Percentiles rank a stretch among this genome's conserved stretches.
Evolutionary conservation across 2,329 filamentous ascomycete genomes (phyloP).

Genomic region (Colletotrichum tabaci): DNA sequence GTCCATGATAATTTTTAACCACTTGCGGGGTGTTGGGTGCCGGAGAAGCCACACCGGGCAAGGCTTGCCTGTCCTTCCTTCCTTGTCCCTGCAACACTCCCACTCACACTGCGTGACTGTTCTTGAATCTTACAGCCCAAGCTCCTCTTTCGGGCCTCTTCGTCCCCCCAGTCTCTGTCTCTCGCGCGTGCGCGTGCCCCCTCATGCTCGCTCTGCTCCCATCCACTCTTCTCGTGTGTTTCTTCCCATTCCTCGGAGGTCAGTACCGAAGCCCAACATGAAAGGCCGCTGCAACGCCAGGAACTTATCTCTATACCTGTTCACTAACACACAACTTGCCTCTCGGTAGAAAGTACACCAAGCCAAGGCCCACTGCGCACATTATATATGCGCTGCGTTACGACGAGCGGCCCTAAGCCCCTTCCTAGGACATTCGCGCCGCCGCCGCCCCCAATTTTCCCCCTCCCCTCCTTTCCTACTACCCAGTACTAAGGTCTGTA

Average conservation of each 20-base stretch:
- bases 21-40: neutral
- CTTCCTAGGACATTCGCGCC: constrained; percentile 15
- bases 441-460: constrained; percentile 8
- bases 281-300: neutral
- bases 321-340: neutral
- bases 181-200: neutral
- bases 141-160: constrained; percentile 15
- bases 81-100: constrained; percentile 6
- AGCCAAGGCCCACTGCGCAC: neutral
- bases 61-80: neutral
- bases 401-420: constrained; percentile 15
- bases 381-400: neutral
- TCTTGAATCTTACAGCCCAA: constrained; percentile 5
- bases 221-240: neutral
- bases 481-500: too few species aligned
- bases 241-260: constrained; percentile 3
- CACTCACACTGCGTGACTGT: neutral
- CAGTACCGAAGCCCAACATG: neutral
- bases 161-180: neutral
- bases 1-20: neutral
- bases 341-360: too few species aligned
- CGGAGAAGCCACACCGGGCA: neutral
- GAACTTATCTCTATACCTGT: neutral
- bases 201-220: neutral
- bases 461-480: constrained; percentile 22